These are phyloP conservation scores for Aspergillus caelatus DNA, from an alignment of 2,329 filamentous ascomycete genomes.

Conservation along the genomic window DNA sequence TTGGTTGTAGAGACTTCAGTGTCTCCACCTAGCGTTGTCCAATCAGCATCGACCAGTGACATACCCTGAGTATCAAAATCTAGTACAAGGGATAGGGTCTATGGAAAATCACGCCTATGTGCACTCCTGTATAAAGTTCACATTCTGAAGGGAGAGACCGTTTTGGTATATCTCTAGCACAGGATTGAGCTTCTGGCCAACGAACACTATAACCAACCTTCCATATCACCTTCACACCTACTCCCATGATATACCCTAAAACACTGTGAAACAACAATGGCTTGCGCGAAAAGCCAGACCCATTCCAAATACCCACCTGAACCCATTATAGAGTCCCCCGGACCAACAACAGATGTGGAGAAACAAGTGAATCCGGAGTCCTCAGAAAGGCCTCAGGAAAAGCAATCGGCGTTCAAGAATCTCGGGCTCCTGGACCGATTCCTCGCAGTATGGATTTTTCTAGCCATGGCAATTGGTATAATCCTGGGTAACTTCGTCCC, in stretches of 20 bases:
- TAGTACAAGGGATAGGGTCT: not conserved
- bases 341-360: slow-evolving; percentile 7
- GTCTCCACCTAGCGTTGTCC: not conserved
- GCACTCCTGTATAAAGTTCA: not conserved
- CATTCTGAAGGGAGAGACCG: not conserved
- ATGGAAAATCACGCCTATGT: not conserved
- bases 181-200: not conserved
- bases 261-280: not conserved
- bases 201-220: not conserved
- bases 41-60: slow-evolving; percentile 19
- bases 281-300: not conserved
- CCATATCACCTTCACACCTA: not conserved
- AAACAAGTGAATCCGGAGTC: slow-evolving; percentile 4
- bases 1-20: not conserved
- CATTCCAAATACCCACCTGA: not conserved
- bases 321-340: not conserved
- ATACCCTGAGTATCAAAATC: slow-evolving; percentile 5
- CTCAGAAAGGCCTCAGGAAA: not conserved
- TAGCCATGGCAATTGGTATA: slow-evolving; percentile 77
- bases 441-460: slow-evolving; percentile 72
- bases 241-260: not conserved
- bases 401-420: slow-evolving; percentile 45
- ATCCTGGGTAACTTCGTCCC: slow-evolving; percentile 75
- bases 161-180: not conserved
- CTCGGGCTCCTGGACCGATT: slow-evolving; percentile 65